Evolutionary conservation across 2,329 filamentous ascomycete genomes (phyloP).

Genomic region (Hymenoscyphus repandus): DNA sequence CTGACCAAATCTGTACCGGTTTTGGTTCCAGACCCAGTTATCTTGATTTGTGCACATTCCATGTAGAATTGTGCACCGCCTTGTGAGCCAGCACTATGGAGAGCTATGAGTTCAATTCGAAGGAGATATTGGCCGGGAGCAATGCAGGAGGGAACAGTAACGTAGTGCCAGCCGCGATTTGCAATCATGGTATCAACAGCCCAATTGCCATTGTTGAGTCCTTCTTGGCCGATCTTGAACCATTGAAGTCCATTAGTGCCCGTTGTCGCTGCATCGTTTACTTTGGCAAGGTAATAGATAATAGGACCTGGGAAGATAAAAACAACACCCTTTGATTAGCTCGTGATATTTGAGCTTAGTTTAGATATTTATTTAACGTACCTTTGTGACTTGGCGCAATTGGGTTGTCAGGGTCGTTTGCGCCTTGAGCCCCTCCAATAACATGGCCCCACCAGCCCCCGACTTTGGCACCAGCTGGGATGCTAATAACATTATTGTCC

Average conservation of each 20-base stretch:
- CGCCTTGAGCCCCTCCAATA: conserved; percentile 40
- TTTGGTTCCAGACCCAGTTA: conserved; percentile 33
- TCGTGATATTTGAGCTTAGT: background rate
- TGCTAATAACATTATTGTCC: conserved; percentile 35
- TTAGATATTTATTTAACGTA: background rate
- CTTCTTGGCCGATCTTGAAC: conserved; percentile 6
- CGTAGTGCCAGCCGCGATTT: background rate
- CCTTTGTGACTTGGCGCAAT: conserved; percentile 42
- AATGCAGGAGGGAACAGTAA: conserved; percentile 46
- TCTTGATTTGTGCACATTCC: conserved; percentile 42
- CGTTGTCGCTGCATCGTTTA: background rate
- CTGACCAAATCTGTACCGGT: conserved; percentile 8
- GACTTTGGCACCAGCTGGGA: conserved; percentile 42
- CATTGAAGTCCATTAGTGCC: background rate
- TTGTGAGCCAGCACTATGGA: conserved; percentile 43
- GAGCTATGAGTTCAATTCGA: conserved; percentile 53
- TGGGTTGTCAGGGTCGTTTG: conserved; percentile 40
- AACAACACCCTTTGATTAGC: background rate
- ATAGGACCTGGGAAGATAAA: background rate
- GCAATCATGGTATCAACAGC: conserved; percentile 23
- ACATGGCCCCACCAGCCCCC: conserved; percentile 44
- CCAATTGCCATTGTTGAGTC: background rate
- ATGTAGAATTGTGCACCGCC: conserved; percentile 42
- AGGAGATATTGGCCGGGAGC: conserved; percentile 52
- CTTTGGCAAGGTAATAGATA: conserved; percentile 1